Evolutionary conservation across 2,329 filamentous ascomycete species (phyloP).

Genomic region (Ophiostoma ulmi): DNA sequence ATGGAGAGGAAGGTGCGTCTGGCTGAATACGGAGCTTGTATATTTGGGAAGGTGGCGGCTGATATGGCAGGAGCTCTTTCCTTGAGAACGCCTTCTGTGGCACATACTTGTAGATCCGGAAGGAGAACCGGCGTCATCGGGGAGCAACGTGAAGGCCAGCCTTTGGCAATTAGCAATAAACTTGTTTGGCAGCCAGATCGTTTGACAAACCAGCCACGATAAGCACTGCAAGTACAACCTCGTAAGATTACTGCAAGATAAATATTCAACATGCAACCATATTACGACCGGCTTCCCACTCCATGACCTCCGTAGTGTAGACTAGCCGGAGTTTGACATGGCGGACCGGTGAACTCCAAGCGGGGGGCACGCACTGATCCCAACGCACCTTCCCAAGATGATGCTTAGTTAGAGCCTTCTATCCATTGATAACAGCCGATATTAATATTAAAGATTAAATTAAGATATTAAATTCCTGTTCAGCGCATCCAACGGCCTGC

Average conservation of each 20-base stretch:
- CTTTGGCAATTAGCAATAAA: too few species aligned
- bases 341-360: background rate
- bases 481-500: background rate
- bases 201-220: background rate
- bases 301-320: conserved; percentile 14
- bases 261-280: background rate
- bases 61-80: conserved; percentile 9
- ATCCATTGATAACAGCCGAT: background rate
- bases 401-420: background rate
- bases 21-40: background rate
- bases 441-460: background rate
- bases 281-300: conserved; percentile 1
- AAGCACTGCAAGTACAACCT: background rate
- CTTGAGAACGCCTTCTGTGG: conserved; percentile 12
- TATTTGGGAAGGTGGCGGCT: background rate
- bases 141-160: background rate
- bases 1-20: background rate
- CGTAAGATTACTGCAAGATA: background rate
- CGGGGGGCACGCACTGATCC: background rate
- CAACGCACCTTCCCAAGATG: background rate
- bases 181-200: background rate
- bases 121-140: conserved; percentile 17
- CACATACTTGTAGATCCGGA: conserved; percentile 8
- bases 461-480: background rate
- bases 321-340: conserved; percentile 22